Percentiles rank a stretch among this genome's conserved stretches.
phyloP scores from a whole-genome alignment of 352 stramenopile species.

The Pythium apleroticum region DNA sequence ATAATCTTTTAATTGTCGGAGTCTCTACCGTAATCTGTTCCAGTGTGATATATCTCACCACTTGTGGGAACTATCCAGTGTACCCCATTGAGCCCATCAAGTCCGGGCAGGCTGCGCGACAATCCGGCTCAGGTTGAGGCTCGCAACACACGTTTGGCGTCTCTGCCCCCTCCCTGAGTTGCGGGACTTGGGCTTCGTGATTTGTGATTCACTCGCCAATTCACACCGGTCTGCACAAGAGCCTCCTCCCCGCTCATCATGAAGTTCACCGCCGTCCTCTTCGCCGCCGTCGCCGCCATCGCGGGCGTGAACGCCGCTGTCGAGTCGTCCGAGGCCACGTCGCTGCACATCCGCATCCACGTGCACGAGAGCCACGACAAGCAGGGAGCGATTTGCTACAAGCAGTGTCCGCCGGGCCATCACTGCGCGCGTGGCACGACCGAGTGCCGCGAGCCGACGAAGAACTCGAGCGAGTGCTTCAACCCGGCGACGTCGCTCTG shows the following conservation, averaged over 20 bases:
- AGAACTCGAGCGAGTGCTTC: slow-evolving; percentile 19
- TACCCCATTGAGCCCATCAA: too few species aligned
- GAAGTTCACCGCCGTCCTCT: slow-evolving; percentile 11
- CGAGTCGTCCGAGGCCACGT: slow-evolving; percentile 14
- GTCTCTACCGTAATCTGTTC: too few species aligned
- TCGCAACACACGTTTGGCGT: not conserved
- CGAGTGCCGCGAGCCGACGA: slow-evolving; percentile 27
- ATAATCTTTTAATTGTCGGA: too few species aligned
- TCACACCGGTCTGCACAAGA: not conserved
- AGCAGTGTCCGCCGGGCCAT: slow-evolving; percentile 28
- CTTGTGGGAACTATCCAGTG: too few species aligned
- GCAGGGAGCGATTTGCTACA: slow-evolving; percentile 14
- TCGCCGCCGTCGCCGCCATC: slow-evolving; percentile 8
- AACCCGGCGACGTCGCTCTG: slow-evolving; percentile 18
- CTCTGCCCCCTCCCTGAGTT: not conserved
- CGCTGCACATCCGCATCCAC: slow-evolving; percentile 30
- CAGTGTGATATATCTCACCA: too few species aligned
- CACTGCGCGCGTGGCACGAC: slow-evolving; percentile 37
- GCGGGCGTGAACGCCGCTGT: slow-evolving; percentile 18
- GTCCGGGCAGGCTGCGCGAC: too few species aligned
- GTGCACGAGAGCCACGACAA: slow-evolving; percentile 13
- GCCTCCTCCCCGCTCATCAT: not conserved
- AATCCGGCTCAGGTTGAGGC: not conserved
- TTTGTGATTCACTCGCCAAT: not conserved
- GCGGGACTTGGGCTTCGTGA: not conserved